A percentile compares a stretch with the other conserved stretches of the same genome.
phyloP scores from a whole-genome alignment of 2,329 filamentous ascomycete genomes.

The Fusarium odoratissimum region DNA sequence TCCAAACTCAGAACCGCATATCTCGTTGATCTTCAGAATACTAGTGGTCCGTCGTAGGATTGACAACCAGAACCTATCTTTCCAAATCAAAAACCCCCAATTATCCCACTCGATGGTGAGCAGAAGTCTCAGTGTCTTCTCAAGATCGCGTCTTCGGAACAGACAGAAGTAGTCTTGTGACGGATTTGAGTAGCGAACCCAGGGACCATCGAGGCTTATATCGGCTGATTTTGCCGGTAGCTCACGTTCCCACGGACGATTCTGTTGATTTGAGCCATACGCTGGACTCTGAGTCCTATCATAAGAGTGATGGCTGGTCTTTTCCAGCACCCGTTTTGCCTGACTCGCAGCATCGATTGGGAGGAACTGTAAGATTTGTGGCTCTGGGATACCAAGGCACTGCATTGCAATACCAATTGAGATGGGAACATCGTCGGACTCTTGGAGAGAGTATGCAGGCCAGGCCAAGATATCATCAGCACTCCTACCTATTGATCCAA shows the following conservation, averaged over 20 bases:
- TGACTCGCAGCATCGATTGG: background rate
- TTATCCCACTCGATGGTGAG: background rate
- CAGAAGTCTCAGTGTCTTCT: rapidly evolving
- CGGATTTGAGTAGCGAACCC: background rate
- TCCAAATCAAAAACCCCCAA: background rate
- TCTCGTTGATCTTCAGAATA: rapidly evolving
- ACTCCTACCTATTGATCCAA: rapidly evolving
- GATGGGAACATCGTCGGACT: rapidly evolving
- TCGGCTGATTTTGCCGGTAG: rapidly evolving
- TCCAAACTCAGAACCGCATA: background rate
- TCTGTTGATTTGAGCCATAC: rapidly evolving
- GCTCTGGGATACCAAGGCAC: rapidly evolving
- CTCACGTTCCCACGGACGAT: rapidly evolving
- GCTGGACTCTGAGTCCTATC: rapidly evolving
- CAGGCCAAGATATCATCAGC: rapidly evolving
- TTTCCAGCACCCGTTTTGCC: rapidly evolving
- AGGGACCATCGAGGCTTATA: background rate
- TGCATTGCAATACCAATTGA: background rate
- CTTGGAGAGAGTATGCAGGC: background rate
- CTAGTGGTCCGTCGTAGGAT: background rate
- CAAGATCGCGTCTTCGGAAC: rapidly evolving
- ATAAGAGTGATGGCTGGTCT: rapidly evolving
- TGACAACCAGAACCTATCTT: background rate
- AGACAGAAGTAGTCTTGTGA: background rate
- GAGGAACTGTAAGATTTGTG: background rate